Conservation (phyloP, 1,284 basidiomycete genomes). For the Heliocybe sulcata region DNA sequence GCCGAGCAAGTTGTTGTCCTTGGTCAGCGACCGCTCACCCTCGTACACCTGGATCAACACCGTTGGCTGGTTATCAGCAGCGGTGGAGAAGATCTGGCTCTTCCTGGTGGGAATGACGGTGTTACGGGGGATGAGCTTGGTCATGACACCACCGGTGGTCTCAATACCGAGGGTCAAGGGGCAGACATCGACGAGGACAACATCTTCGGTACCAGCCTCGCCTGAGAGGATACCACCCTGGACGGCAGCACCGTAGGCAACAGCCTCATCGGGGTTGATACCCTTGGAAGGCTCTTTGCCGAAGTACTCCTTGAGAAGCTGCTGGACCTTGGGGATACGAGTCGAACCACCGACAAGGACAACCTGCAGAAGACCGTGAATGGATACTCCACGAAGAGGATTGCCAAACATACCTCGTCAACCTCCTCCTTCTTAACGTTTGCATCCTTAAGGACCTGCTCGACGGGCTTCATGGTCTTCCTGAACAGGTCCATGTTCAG, state of each 20-base stretch:
- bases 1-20: conserved; percentile 97
- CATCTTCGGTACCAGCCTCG: conserved; percentile 74
- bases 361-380: conserved; percentile 32
- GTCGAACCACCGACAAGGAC: conserved; percentile 96
- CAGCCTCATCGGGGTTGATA: conserved; percentile 79
- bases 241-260: conserved; percentile 74
- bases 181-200: conserved; percentile 95
- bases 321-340: conserved; percentile 97
- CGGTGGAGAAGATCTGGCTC: conserved; percentile 96
- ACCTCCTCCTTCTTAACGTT: conserved; percentile 97
- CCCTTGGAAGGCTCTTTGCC: conserved; percentile 90
- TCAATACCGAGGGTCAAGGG: conserved; percentile 95
- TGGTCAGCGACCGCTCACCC: conserved; percentile 92
- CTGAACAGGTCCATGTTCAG: conserved; percentile 98
- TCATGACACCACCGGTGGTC: conserved; percentile 98
- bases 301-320: conserved; percentile 93
- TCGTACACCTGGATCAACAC: conserved; percentile 91
- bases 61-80: conserved; percentile 90
- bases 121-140: conserved; percentile 94
- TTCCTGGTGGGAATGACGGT: conserved; percentile 98
- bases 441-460: conserved; percentile 97
- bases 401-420: conserved; percentile 61
- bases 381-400: too few relatives aligned
- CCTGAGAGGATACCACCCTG: conserved; percentile 88
- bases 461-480: conserved; percentile 99